These are phyloP conservation scores for Fusarium sp. DNA, from an alignment of 2,329 filamentous ascomycete genomes.

Conservation along the genomic window DNA sequence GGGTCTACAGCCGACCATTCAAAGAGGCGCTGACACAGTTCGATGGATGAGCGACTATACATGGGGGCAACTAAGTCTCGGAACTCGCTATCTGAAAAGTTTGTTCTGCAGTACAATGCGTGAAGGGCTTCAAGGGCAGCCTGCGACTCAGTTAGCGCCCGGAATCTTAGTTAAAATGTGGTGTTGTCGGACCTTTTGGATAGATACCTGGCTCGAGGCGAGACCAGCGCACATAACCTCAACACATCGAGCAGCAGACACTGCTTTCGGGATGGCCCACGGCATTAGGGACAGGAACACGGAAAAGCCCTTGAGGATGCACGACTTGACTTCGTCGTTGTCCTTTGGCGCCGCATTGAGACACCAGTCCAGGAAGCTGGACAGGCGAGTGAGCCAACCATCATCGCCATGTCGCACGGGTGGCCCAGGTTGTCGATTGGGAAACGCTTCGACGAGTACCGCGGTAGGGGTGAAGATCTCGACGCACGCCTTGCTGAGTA, in stretches of 20 bases:
- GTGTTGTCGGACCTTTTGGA: slow-evolving; percentile 73
- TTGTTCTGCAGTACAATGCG: slow-evolving; percentile 80
- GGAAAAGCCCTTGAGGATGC: slow-evolving; percentile 81
- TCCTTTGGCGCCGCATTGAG: slow-evolving; percentile 73
- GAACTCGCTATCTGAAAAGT: slow-evolving; percentile 83
- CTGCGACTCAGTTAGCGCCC: slow-evolving; percentile 54
- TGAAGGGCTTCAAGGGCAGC: slow-evolving; percentile 87
- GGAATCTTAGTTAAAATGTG: not conserved
- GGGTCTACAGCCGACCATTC: slow-evolving; percentile 84
- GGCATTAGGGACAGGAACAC: slow-evolving; percentile 83
- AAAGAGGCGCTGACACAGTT: slow-evolving; percentile 79
- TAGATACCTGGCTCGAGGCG: slow-evolving; percentile 74
- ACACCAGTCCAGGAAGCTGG: slow-evolving; percentile 79
- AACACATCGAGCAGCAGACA: slow-evolving; percentile 78
- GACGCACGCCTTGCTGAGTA: slow-evolving; percentile 89
- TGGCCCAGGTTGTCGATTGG: slow-evolving; percentile 75
- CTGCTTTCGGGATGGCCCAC: slow-evolving; percentile 89
- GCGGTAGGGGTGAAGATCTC: slow-evolving; percentile 89
- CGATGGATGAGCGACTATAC: slow-evolving; percentile 78
- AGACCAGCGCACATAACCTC: slow-evolving; percentile 78
- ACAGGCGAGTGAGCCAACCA: slow-evolving; percentile 87
- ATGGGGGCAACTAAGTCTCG: slow-evolving; percentile 81
- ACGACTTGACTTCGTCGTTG: slow-evolving; percentile 75
- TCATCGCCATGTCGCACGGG: slow-evolving; percentile 82
- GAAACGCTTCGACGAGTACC: slow-evolving; percentile 81